These are phyloP conservation scores for Plasmodium vivax DNA, from an alignment of 169 alveolate genomes.

Conservation along the genomic window DNA sequence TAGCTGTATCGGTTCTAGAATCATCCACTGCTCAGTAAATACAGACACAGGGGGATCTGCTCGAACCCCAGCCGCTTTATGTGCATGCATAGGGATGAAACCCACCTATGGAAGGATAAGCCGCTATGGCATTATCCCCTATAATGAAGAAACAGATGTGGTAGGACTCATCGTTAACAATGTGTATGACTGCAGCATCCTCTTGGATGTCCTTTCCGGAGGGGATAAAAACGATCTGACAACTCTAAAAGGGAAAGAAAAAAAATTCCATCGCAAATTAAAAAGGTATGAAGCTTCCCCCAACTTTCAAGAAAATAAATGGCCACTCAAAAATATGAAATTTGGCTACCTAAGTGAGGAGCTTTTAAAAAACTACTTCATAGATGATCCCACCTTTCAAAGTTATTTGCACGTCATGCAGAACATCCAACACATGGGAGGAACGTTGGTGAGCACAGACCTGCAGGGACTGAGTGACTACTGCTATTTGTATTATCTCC, in stretches of 20 bases:
- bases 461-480: constrained; percentile 17
- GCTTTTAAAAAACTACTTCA: constrained; percentile 19
- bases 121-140: constrained; percentile 63
- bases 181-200: constrained; percentile 53
- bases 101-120: constrained; percentile 78
- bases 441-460: constrained; percentile 6
- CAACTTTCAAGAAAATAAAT: background rate
- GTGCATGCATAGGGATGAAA: constrained; percentile 80
- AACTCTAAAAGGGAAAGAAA: constrained; percentile 9
- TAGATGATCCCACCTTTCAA: background rate
- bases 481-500: constrained; percentile 29
- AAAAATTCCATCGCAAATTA: constrained; percentile 8
- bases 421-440: constrained; percentile 27
- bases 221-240: constrained; percentile 38
- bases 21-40: constrained; percentile 77
- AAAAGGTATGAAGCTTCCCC: constrained; percentile 21
- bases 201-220: constrained; percentile 51
- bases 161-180: constrained; percentile 61
- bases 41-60: constrained; percentile 86
- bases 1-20: constrained; percentile 79
- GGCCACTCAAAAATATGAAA: constrained; percentile 24
- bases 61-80: constrained; percentile 79
- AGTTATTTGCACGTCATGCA: constrained; percentile 25
- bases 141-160: constrained; percentile 72
- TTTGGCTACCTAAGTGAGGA: constrained; percentile 40